Conservation (phyloP, 1,284 basidiomycete species). For the Sphaerobolus stellatus region DNA sequence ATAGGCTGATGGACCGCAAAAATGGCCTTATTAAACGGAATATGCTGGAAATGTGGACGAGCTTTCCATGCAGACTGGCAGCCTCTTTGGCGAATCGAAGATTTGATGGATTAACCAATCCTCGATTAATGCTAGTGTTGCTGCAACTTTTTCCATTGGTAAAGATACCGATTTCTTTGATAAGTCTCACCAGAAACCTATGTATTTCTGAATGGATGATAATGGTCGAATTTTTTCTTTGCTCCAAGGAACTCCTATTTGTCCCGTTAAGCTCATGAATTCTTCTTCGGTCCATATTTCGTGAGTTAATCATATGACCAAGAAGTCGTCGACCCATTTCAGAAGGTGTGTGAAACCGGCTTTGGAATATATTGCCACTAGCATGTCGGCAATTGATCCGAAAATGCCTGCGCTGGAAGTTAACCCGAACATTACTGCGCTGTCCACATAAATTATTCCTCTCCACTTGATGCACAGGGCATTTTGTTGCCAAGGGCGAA, state of each 20-base stretch:
- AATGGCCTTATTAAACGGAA: no score
- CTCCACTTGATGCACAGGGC: conserved; percentile 30
- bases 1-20: conserved; percentile 22
- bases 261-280: conserved; percentile 28
- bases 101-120: conserved; percentile 18
- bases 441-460: conserved; percentile 31
- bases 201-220: conserved; percentile 27
- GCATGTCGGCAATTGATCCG: conserved; percentile 37
- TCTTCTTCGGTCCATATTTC: conserved; percentile 28
- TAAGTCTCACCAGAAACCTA: conserved; percentile 40
- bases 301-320: conserved; percentile 25
- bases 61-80: conserved; percentile 34
- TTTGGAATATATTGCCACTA: conserved; percentile 30
- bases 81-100: conserved; percentile 26
- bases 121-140: conserved; percentile 12
- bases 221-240: conserved; percentile 27
- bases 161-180: conserved; percentile 20
- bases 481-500: conserved; percentile 32
- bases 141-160: conserved; percentile 29
- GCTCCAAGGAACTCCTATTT: conserved; percentile 36
- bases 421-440: conserved; percentile 33
- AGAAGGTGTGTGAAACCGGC: conserved; percentile 22
- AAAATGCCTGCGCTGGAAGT: conserved; percentile 35
- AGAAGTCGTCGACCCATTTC: conserved; percentile 46
- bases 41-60: no score